Evolutionary conservation across 148 eudicot species (phyloP), one percentile per base, ranked within the genome.

Genomic region (Fagopyrum esculentum): DNA sequence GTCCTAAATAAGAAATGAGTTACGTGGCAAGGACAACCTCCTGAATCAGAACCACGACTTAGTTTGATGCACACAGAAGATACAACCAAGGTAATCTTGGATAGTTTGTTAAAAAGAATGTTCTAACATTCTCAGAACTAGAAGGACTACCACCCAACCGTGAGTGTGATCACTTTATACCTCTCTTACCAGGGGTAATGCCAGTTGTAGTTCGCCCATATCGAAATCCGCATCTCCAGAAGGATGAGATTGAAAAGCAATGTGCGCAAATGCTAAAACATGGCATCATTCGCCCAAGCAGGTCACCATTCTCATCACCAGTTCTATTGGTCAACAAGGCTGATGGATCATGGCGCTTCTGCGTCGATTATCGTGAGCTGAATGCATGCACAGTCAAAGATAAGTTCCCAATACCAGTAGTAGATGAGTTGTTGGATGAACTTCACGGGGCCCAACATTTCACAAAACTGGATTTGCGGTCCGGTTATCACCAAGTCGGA

Each of bases 341-440:
- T 16, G 26, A 22, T 22, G 26, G 72, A 69, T 69, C 46, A 2
- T 69, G 72, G 49, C 46, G 72, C 1, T 43, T 69, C 3, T 40
- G 48, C 45, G 47, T 69, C 49, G 72, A 69, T 69, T 69, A 69
- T 13, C 46, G 72, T 2, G 47, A 35, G n/a, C 19, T 69, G 6
- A 69, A 69, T 15, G 47, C n/a, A 12, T 13, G 45, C 47, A 69
- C 50, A 1, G 8, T 69, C 16, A 69, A 69, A 6, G 47, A 69
- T 43, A 35, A 45, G 6, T 69, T 35, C 12, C 49, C 49, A 5
- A 69, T 69, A 10, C 72, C 72, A 3, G 17, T 45, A 2, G 47
- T 69, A 0, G 72, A 69, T 35, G 72, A 69, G 19, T 51, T 72
- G 10, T 9, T 72, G 11, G 74, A 72, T 47, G 74, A 72, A 19